phyloP scores from a whole-genome alignment of 352 stramenopile genomes.

The Pythium scleroteichum region DNA sequence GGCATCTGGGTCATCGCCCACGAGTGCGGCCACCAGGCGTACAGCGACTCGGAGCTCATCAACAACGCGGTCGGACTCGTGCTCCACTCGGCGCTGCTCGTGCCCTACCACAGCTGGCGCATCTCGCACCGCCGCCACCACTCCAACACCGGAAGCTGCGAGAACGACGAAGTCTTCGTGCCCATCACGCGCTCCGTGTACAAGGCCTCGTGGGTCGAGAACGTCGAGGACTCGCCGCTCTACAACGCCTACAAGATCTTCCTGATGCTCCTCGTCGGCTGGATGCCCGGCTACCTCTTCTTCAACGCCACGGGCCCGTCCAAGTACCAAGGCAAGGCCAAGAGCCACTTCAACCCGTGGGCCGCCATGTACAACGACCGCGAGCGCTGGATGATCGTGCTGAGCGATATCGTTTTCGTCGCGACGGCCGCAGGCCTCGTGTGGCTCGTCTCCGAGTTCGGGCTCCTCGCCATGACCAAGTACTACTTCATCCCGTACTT shows the following conservation, averaged over 20 bases:
- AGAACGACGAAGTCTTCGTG: constrained; percentile 98
- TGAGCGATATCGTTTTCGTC: constrained; percentile 91
- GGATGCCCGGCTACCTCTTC: constrained; percentile 97
- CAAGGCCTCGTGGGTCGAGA: constrained; percentile 51
- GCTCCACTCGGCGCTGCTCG: constrained; percentile 95
- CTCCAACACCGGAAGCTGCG: constrained; percentile 93
- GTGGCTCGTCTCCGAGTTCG: constrained; percentile 60
- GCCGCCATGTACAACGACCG: constrained; percentile 94
- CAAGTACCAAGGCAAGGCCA: constrained; percentile 86
- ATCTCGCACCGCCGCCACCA: constrained; percentile 96
- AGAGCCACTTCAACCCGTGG: constrained; percentile 96
- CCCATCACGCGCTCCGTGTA: constrained; percentile 83
- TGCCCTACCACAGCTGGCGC: constrained; percentile 99
- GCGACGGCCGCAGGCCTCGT: constrained; percentile 57
- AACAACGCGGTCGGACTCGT: constrained; percentile 97
- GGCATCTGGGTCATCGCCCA: constrained; percentile 97
- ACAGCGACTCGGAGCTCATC: constrained; percentile 91
- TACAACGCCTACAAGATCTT: constrained; percentile 95
- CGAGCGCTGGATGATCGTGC: constrained; percentile 91
- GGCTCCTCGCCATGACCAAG: constrained; percentile 83
- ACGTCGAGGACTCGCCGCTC: constrained; percentile 93
- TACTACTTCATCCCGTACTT: constrained; percentile 97
- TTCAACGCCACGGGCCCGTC: constrained; percentile 93
- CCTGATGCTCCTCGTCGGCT: constrained; percentile 94
- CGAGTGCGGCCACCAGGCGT: constrained; percentile 98